Evolutionary conservation across 495 filamentous ascomycete genomes (phyloP).

Genomic region (Aspergillus campestris): DNA sequence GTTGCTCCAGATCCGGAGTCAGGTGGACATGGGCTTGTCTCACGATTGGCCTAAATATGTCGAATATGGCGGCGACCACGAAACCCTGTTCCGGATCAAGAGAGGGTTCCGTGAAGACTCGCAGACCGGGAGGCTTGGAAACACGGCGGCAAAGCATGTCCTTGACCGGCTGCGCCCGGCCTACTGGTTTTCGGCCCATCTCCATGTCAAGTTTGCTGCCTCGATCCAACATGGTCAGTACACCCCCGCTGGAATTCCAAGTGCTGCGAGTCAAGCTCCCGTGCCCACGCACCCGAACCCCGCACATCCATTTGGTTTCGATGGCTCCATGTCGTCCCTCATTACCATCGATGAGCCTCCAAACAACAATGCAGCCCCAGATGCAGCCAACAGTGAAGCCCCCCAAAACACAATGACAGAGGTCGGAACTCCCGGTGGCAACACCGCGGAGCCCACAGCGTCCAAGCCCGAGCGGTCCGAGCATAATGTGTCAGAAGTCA

Average conservation of each 20-base stretch:
- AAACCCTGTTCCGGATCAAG: constrained; percentile 60
- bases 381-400: not conserved
- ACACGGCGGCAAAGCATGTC: constrained; percentile 63
- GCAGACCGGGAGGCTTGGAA: constrained; percentile 62
- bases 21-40: constrained; percentile 81
- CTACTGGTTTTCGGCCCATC: constrained; percentile 91
- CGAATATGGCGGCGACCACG: constrained; percentile 61
- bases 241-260: constrained; percentile 1
- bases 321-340: constrained; percentile 9
- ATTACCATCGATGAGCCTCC: not conserved
- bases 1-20: constrained; percentile 71
- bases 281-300: not conserved
- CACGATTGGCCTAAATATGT: constrained; percentile 90
- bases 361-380: too few relatives aligned
- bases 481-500: too few relatives aligned
- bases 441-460: too few relatives aligned
- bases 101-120: constrained; percentile 67
- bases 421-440: too few relatives aligned
- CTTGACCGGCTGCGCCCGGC: constrained; percentile 71
- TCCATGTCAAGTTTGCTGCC: constrained; percentile 81
- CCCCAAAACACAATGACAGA: not conserved
- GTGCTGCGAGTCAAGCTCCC: not conserved
- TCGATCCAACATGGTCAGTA: constrained; percentile 52
- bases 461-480: too few relatives aligned
- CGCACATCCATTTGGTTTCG: constrained; percentile 11